Conservation (phyloP, 2,329 filamentous ascomycete species). For the Botrytis hyacinthi region DNA sequence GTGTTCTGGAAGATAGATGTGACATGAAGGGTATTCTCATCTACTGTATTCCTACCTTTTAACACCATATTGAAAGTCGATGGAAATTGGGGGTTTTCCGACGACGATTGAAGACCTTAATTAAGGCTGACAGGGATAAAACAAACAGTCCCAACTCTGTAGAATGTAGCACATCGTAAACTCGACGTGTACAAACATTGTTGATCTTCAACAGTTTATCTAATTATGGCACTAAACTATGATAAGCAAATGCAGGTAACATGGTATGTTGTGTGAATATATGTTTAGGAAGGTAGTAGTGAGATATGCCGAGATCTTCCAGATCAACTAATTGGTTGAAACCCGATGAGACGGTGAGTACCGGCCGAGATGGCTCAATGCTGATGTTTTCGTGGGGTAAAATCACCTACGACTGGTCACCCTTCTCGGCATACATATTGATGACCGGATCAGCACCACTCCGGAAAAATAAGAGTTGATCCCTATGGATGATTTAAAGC, state of each 20-base stretch:
- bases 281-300: not conserved
- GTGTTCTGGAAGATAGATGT: slow-evolving; percentile 22
- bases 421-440: not conserved
- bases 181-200: not conserved
- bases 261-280: not conserved
- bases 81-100: not conserved
- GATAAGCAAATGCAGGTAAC: not conserved
- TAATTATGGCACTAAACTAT: not conserved
- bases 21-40: slow-evolving; percentile 18
- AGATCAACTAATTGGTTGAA: not conserved
- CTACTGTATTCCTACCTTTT: slow-evolving; percentile 7
- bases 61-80: not conserved
- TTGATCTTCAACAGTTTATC: not conserved
- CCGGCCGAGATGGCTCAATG: not conserved
- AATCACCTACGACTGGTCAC: too few species aligned
- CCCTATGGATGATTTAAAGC: not conserved
- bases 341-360: not conserved
- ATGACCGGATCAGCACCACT: not conserved
- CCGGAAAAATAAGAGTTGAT: not conserved
- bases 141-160: not conserved
- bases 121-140: not conserved
- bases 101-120: not conserved
- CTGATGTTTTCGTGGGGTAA: not conserved
- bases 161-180: not conserved
- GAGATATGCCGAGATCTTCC: not conserved